Evolutionary conservation across 1,139 yeast species (phyloP), one percentile per base, ranked within the genome.

Genomic region (Candida anutae): DNA sequence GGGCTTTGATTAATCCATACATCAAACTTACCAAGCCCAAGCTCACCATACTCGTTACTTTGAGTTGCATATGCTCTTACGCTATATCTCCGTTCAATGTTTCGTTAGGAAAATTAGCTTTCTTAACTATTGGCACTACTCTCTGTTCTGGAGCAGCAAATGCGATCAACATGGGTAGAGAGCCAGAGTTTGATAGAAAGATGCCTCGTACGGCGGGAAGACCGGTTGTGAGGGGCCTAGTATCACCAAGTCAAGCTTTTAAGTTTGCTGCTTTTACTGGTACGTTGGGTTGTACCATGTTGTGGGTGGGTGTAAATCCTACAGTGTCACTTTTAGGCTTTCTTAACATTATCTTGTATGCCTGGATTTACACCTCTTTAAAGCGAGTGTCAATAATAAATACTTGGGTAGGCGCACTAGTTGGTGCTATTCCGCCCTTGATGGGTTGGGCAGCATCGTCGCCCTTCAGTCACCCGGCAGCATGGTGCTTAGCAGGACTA

Each of bases 391-490:
- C 85, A 13, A 90, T 90, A 28, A 51, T 82, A 25, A 90, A 90
- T 53, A 90, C 99, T 1, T 90, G 99, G 99, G 93, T 90, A 1
- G 99, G 99, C 14, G 98, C 98, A 1, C 51, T 93, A 6, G 98
- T 93, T 3, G 99, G 99, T 4, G 97, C 97, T 0, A 82, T 90
- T 23, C 98, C 99, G 1, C 99, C 99, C 18, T 66, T 93, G 29
- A 90, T 90, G 99, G 99, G 99, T 2, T 90, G 98, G 98, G 95
- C 95, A 1, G 95, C 96, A 0, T 82, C 95, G 4, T 75, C 84
- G 2, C 74, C 94, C 1, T 58, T 90, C 28, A 43, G 65, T 4
- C 85, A 84, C 37, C 96, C 97, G 1, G 96, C 93, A 5, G 94
- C 94, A 3, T 90, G 97, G 97, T 78, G 93, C 46, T 60, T 88